Evolutionary conservation across 306 rosid genomes (phyloP).

Genomic region (Geum urbanum): DNA sequence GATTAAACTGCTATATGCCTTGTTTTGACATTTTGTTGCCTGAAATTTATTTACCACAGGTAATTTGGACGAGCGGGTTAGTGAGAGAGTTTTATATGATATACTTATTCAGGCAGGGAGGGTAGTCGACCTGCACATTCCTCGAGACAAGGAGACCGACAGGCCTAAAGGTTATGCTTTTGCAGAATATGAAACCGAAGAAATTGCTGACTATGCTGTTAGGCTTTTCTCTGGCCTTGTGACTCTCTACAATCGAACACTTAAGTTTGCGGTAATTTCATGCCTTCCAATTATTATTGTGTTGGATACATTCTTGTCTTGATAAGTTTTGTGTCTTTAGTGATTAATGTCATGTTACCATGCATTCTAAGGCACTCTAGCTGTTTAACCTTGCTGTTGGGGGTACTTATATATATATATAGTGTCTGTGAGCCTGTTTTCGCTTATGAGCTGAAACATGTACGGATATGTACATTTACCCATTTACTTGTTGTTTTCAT

Average conservation of each 20-base stretch:
- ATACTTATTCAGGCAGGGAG: constrained; percentile 86
- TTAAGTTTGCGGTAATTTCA: constrained; percentile 72
- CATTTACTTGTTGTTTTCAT: not conserved
- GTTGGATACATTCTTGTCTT: not conserved
- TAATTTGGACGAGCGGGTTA: constrained; percentile 87
- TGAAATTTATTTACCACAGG: constrained; percentile 45
- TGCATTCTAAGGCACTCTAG: not conserved
- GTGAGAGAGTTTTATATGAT: constrained; percentile 77
- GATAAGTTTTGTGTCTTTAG: too few relatives aligned
- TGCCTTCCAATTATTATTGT: not conserved
- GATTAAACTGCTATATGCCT: not conserved
- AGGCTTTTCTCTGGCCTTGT: constrained; percentile 89
- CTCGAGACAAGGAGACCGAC: constrained; percentile 79
- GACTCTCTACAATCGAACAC: constrained; percentile 67
- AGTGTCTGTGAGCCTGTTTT: not conserved
- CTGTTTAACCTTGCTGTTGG: not conserved
- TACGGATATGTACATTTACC: not conserved
- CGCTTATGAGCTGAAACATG: not conserved
- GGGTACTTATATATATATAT: not conserved
- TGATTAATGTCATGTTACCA: not conserved
- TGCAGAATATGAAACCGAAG: constrained; percentile 82
- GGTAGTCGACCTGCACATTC: constrained; percentile 72
- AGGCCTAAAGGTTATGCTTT: constrained; percentile 79
- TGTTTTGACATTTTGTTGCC: constrained; percentile 5
- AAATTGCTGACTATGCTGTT: constrained; percentile 82